phyloP scores from a whole-genome alignment of 495 filamentous ascomycete species.

The Xylaria curta region DNA sequence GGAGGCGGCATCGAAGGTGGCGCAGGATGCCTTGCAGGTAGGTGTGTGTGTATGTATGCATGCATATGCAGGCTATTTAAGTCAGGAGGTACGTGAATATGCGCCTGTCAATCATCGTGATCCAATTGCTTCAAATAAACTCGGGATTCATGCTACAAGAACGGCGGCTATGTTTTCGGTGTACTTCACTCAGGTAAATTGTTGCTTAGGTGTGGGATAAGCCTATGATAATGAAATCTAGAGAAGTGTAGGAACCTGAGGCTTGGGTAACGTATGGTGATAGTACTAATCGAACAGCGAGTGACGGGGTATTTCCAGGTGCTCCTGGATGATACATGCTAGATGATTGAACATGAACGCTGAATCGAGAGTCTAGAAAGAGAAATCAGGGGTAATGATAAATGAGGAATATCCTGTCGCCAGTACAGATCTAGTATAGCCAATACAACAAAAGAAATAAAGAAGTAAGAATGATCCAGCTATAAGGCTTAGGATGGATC shows the following conservation, averaged over 20 bases:
- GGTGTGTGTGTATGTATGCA: neutral
- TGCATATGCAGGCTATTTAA: conserved; percentile 14
- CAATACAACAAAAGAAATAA: conserved; percentile 1
- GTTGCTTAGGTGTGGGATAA: neutral
- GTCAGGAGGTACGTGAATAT: neutral
- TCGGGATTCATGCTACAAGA: neutral
- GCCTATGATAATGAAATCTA: neutral
- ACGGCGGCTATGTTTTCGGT: neutral
- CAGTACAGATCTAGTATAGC: conserved; percentile 24
- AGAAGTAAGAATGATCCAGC: conserved; percentile 9
- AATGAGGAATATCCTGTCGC: conserved; percentile 16
- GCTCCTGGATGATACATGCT: neutral
- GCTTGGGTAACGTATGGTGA: neutral
- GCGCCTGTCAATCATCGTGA: neutral
- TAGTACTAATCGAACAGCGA: neutral
- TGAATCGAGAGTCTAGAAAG: neutral
- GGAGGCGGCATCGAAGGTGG: neutral
- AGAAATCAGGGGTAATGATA: neutral
- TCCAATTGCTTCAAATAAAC: neutral
- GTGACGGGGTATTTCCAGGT: neutral
- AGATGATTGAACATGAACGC: neutral
- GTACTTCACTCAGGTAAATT: neutral
- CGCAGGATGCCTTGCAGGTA: conserved; percentile 5
- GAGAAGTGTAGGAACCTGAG: neutral
- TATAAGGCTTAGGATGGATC: neutral